Evolutionary conservation across 768 basidiomycete genomes (phyloP), one percentile per base, ranked within the genome.

Genomic region (Rhodosporidiobolus sp.): DNA sequence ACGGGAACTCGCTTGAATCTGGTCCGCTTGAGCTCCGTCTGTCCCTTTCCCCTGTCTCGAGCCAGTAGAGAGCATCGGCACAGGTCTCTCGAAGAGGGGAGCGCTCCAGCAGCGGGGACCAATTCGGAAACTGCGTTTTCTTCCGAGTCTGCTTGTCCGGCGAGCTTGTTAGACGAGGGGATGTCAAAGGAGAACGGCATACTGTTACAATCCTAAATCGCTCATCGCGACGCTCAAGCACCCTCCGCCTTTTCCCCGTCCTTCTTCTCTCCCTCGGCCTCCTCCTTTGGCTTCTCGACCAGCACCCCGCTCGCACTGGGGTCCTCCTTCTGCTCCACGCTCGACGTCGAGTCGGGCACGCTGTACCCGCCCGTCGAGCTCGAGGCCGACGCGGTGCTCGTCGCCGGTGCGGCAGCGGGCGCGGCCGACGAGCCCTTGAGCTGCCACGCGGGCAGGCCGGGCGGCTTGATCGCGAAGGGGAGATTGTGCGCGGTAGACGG

Each of bases 361-460:
- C 17, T 26, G 53, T 50, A 56, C 48, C 46, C 17, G 46, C 48
- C 34, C 28, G 49, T 28, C 43, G 61, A 0, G 16, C n/a, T 58
- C 9, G 56, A 14, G 6, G 54, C 6, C 14, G 32, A 5, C 19
- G 63, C 9, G 1, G 52, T 35, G 28, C 55, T 19, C 10, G 68
- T 28, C 38, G 38, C 14, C 38, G 38, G 38, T 14, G 38, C 38
- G 2, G 70, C 73, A 26, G 80, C 64, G 2, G 78, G 9, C 26
- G 79, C 46, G 22, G 77, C 48, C 20, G 77, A 48, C 26, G 63
- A 78, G 57, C 83, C 83, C 26, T 88, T 86, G 61, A 96, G 83
- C 79, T 97, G 94, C 94, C 94, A 97, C 12, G 91, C 85, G 5
- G 94, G 94, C 78, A 97, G 93, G 28, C 80, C 76, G 0, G 79